phyloP scores from a whole-genome alignment of 371 early-diverging fungal species.

The Smittium culicis region DNA sequence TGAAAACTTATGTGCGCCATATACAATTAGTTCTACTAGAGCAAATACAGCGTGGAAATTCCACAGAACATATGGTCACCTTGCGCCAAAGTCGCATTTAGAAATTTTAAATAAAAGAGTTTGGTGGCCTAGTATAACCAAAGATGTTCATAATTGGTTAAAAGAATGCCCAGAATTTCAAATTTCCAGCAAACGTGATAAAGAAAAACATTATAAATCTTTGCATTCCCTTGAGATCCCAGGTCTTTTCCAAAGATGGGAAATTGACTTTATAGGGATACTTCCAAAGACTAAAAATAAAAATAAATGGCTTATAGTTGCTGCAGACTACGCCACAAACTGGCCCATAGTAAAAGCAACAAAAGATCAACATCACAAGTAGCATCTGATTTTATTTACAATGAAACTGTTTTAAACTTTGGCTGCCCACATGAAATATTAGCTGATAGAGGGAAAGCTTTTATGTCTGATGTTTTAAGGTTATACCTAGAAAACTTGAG shows the following conservation, averaged over 20 bases:
- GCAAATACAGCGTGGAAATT: slow-evolving; percentile 7
- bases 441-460: slow-evolving; percentile 27
- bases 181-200: slow-evolving; percentile 3
- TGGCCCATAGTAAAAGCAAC: slow-evolving; percentile 32
- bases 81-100: slow-evolving; percentile 7
- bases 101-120: slow-evolving; percentile 14
- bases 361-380: slow-evolving; percentile 15
- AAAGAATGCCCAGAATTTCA: slow-evolving; percentile 21
- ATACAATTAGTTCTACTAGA: no score
- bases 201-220: neutral
- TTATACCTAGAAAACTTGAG: slow-evolving; percentile 8
- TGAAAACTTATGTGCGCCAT: no score
- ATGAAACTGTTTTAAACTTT: slow-evolving; percentile 21
- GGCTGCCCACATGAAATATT: slow-evolving; percentile 27
- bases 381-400: slow-evolving; percentile 26
- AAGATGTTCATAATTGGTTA: slow-evolving; percentile 15
- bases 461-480: slow-evolving; percentile 11
- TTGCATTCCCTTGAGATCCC: slow-evolving; percentile 9
- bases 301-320: slow-evolving; percentile 32
- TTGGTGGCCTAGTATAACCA: slow-evolving; percentile 26
- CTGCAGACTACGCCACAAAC: slow-evolving; percentile 31
- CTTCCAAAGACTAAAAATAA: slow-evolving; percentile 16
- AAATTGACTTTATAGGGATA: slow-evolving; percentile 31
- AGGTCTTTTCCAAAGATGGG: slow-evolving; percentile 21
- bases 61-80: slow-evolving; percentile 19